Evolutionary conservation across 495 filamentous ascomycete genomes (phyloP), one percentile per base, ranked within the genome.

Genomic region (Monascus purpureus): DNA sequence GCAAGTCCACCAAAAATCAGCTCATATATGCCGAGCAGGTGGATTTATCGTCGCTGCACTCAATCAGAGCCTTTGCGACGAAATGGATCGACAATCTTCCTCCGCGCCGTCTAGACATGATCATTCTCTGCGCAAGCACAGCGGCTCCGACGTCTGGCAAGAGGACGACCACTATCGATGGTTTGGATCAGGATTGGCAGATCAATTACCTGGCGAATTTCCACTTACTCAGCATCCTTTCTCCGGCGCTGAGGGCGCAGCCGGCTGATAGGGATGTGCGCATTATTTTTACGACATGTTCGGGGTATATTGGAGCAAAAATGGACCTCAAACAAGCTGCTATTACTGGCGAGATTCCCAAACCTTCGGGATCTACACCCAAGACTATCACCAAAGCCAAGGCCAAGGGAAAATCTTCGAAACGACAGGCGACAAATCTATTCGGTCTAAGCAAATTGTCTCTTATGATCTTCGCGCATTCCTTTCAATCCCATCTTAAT

Each of bases 11-110:
- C n/a, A 68, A 70, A 8, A 99, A 96, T 63, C 65, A 86, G 13
- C 62, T 96, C 35, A 83, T 99, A 43, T 95, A 87, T 45, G 86
- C 92, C 34, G 90, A 99, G 52, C 80, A 92, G 50, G 83, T 90
- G 20, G 87, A 99, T 41, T 74, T 99, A 25, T 57, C 77, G 16
- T 87, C 80, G 8, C 63, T 96, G 12, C 72, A 94, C 46, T 87
- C 79, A 38, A 75, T 99, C 35, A 82, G 90, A 15, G 65, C 75
- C 36, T 99, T 99, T 49, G 90, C 90, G n/a, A 99, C 90, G 2
- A 86, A 86, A 59, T 99, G 92, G 85, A 80, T 96, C 42, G 87
- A 99, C 55, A 99, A 96, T 50, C 71, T 76, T 17, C 87, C 92
- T 0, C 80, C 86, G 13, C 73, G 90, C 23, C 72, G 90, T n/a